Base-by-base conservation (phyloP, 257 asterid genomes). In the Salvia rosmarinus region DNA sequence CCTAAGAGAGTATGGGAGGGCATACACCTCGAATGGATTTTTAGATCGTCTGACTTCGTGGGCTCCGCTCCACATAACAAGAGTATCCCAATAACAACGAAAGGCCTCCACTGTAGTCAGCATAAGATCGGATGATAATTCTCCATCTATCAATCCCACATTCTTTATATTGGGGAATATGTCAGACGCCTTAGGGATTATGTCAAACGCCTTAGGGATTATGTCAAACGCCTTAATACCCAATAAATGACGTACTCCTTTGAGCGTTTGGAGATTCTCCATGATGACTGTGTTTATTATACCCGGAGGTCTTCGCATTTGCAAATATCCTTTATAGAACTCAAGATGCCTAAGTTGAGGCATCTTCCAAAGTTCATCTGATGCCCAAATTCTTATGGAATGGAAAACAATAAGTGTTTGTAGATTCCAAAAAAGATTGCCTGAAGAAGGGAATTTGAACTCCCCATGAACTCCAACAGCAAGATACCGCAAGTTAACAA, bases 281-380 rank as follows among this genome's bases (percentile, higher is more conserved):
- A 40, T 21, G 42, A 57, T 3, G n/a, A 35, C 5, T 7, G 0
- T 9, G 3, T 14, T 6, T 14, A 6, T 25, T 3, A 10, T n/a
- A 9, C 14, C 1, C 4, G 52, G 12, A 39, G 52, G 68, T 5
- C 11, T 19, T 0, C 4, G 68, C 10, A 62, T 35, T 0, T 2
- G 11, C 32, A 39, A 6, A 2, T 3, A 7, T 10, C 57, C 39
- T 0, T 8, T 10, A 4, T 10, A 4, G 14, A 44, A 50, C 14
- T 17, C 23, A 11, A 67, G 6, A 67, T 67, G 72, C 62, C 72
- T 19, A 37, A 67, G 72, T 0, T 47, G 72, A n/a, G 61, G 3
- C 72, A 67, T 49, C 20, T 16, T 17, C 60, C 60, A 49, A 59
- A 71, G 16, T n/a, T n/a, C n/a, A 3, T 1, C 5, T 8, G 58